Conservation (phyloP, 192 early-diverging fungal species). For the Podila epigama region DNA sequence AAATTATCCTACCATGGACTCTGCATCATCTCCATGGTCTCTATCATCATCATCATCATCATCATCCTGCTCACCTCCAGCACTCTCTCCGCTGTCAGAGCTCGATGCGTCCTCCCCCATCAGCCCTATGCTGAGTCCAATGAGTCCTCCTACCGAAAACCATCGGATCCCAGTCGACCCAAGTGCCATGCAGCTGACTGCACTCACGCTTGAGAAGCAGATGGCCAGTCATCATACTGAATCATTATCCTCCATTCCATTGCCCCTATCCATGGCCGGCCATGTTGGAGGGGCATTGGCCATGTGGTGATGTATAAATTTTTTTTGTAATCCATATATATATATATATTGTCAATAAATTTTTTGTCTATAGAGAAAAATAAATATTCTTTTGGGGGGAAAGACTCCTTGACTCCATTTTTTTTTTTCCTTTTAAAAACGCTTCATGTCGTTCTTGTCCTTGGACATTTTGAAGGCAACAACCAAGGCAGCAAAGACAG, state of each 20-base stretch:
- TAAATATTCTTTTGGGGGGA: background rate
- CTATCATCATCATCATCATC: background rate
- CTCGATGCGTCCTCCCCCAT: background rate
- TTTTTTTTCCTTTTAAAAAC: conserved; percentile 17
- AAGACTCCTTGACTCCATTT: background rate
- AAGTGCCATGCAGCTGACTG: background rate
- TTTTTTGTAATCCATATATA: background rate
- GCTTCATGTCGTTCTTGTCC: conserved; percentile 32
- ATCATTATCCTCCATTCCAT: background rate
- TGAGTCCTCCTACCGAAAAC: background rate
- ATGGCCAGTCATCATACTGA: background rate
- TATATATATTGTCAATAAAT: background rate
- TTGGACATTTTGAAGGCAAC: conserved; percentile 25
- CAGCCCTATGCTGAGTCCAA: background rate
- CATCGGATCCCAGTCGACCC: background rate
- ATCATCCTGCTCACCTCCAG: conserved; percentile 12
- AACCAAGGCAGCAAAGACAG: conserved; percentile 22
- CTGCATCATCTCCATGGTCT: too few species aligned
- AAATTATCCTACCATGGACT: background rate
- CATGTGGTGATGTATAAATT: background rate
- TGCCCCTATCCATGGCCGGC: background rate
- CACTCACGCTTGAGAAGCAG: background rate
- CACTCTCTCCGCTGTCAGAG: conserved; percentile 18
- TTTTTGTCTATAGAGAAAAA: background rate
- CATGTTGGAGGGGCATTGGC: background rate